Evolutionary conservation across 2,329 filamentous ascomycete genomes (phyloP), one percentile per base, ranked within the genome.

Genomic region (Microcera coccophila): DNA sequence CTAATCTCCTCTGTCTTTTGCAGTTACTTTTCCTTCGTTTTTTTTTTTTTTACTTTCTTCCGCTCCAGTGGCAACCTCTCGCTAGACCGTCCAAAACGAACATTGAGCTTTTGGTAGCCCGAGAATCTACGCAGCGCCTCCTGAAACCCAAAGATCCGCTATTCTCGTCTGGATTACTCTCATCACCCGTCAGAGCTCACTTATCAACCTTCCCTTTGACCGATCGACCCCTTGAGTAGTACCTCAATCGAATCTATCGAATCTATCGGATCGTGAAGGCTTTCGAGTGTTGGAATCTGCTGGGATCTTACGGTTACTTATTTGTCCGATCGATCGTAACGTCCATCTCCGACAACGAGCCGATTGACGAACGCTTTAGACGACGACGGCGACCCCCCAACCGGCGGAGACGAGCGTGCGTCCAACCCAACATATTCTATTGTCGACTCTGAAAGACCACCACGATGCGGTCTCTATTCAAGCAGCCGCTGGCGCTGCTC

Each of bases 381-480:
- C 41, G 38, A 54, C 39, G 22, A 41, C n/a, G n/a, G n/a, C 31
- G n/a, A 20, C 32, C 24, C 31, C 33, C 24, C 29, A 20, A 44
- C 39, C 33, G 38, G 40, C 28, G 35, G n/a, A 43, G 11, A 38
- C 11, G 28, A 24, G 14, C 39, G 21, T 18, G 22, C 26, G 26
- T 36, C 26, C 26, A 34, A 45, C 29, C 37, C 39, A 37, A 34
- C 26, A 35, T 21, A 28, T 38, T 36, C 37, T 33, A n/a, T 32
- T 19, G 33, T 48, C 36, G 20, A 22, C 24, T 33, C 22, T 34
- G 32, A 43, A 48, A 38, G 44, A 49, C 38, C 41, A 42, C 47
- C 61, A 70, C 43, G 17, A 78, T 78, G 75, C 69, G 70, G 66
- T 71, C 69, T 55, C 65, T 68, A 44, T 59, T 67, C 37, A 61